A percentile compares a stretch with the other conserved stretches of the same genome.
phyloP scores from a whole-genome alignment of 1,284 basidiomycete genomes.

The Papiliotrema laurentii region DNA sequence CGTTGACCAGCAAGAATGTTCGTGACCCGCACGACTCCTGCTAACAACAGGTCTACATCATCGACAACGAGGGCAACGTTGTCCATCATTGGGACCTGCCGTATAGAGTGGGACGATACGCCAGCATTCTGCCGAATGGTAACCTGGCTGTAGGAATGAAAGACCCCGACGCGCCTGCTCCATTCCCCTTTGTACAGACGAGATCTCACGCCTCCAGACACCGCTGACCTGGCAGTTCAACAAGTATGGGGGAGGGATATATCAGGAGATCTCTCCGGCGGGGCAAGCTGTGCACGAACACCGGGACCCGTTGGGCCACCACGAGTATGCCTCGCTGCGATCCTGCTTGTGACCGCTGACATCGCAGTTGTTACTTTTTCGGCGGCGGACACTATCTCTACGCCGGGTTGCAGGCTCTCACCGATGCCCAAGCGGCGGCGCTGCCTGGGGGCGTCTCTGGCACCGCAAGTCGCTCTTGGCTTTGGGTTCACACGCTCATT shows the following conservation, averaged over 20 bases:
- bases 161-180: slow-evolving; percentile 17
- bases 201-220: background rate
- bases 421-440: slow-evolving; percentile 10
- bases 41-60: slow-evolving; percentile 10
- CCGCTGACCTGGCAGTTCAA: slow-evolving; percentile 9
- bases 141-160: slow-evolving; percentile 20
- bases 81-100: slow-evolving; percentile 17
- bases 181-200: slow-evolving; percentile 15
- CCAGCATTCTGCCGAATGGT: slow-evolving; percentile 15
- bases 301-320: slow-evolving; percentile 18
- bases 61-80: slow-evolving; percentile 17
- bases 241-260: slow-evolving; percentile 20
- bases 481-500: background rate
- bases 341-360: background rate
- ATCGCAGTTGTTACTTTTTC: slow-evolving; percentile 16
- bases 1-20: slow-evolving; percentile 17
- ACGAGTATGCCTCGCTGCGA: slow-evolving; percentile 11
- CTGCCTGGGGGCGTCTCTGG: slow-evolving; percentile 17
- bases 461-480: slow-evolving; percentile 8
- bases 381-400: slow-evolving; percentile 19
- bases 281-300: slow-evolving; percentile 17
- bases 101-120: slow-evolving; percentile 17
- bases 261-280: slow-evolving; percentile 13
- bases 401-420: slow-evolving; percentile 15
- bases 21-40: background rate